Base-by-base conservation (phyloP, 257 asterid species). In the Fraxinus cuspidata region DNA sequence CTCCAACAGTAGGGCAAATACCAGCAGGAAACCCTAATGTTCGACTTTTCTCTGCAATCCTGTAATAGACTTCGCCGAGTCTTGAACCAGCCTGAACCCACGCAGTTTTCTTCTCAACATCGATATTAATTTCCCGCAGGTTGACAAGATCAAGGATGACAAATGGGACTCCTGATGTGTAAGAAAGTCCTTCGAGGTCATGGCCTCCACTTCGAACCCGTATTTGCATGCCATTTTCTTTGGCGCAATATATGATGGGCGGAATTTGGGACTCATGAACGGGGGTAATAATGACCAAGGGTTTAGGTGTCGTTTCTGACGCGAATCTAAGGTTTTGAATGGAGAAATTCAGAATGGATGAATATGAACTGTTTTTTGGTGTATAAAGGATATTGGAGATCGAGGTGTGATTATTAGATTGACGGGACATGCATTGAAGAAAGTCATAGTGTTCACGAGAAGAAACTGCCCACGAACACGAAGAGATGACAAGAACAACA, bases 121-220 rank as follows among this genome's bases (percentile, higher is more conserved):
- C 78, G 0, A 86, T 35, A 4, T 67, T 74, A 21, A 80, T 37
- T 28, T 77, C 77, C 11, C 82, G 78, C 18, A 86, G 56, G 27
- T 86, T 83, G 81, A 79, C 70, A 77, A 83, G 37, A 53, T 86
- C 87, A 6, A 86, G 72, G 71, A 86, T 66, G 7, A 79, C 74
- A 9, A 81, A 86, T 1, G 80, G 80, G 64, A 40, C 47, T 64
- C 34, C 5, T 0, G 87, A 81, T 0, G 72, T 77, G 31, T 79
- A 83, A 0, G 87, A 86, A 1, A 86, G 38, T 21, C 87, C 87
- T 79, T 86, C 89, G n/a, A 70, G 71, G 42, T 86, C 89, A 31
- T 86, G 89, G 18, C 89, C 89, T 0, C 89, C 89, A 12, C 89
- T 86, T 28, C 87, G 79, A 1, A 66, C 78, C 40, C 85, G 77